Evolutionary conservation across 257 asterid species (phyloP), one percentile per base, ranked within the genome.

Genomic region (Solanum virginianum): DNA sequence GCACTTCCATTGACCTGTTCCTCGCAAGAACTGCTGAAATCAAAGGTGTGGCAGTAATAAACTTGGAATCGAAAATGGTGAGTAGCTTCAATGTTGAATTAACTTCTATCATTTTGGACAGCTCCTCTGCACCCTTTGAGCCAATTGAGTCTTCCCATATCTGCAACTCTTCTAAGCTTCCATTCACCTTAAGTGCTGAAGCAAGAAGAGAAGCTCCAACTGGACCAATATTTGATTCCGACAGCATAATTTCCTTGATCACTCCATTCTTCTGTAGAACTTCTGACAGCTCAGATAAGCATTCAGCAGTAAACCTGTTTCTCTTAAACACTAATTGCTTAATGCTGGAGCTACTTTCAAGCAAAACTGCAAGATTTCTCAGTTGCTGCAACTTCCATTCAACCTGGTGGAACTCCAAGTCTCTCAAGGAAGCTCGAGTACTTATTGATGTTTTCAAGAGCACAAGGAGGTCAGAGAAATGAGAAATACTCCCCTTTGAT

Each of bases 61-160:
- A 43, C 70, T 87, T 92, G 0, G 90, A 89, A 90, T 94, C 97
- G 39, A 92, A 93, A 29, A 95, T 82, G 2, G 92, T 91, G 69
- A 95, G 80, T 45, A 90, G 77, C 85, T 86, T 95, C 68, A 95
- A 86, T 56, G 93, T 80, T 4, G 97, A 89, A 87, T 95, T 95
- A n/a, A 82, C 95, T 90, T 95, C 99, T n/a, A 95, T 94, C 99
- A 95, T 95, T 83, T 90, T 90, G 0, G 97, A 95, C 2, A 95
- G 85, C 88, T 93, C 97, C 84, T 95, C 99, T 3, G 97, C 93
- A 7, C 98, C 98, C 54, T 83, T 89, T 0, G 93, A 85, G 16
- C 98, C 98, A 80, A 95, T 91, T 1, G 98, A 94, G 89, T 95
- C 98, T 51, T 91, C 96, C 98, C 96, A 94, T 87, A 94, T 90